These are phyloP conservation scores for Cinnamomum chago DNA, from an alignment of 164 flowering plant genomes.

Conservation along the genomic window DNA sequence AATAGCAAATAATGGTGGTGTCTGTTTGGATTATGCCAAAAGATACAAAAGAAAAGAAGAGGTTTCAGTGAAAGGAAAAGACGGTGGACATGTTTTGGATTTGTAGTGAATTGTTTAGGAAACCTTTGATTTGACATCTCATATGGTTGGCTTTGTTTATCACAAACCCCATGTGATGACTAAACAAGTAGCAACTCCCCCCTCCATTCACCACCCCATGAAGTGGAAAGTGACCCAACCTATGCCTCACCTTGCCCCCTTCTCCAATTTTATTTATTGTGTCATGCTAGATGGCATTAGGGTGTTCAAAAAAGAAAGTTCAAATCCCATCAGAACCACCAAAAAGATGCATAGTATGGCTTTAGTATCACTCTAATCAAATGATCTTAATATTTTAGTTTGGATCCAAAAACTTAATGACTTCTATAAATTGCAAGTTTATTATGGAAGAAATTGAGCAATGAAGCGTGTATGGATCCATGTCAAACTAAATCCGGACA, in stretches of 20 bases:
- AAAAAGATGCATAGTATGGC: no score
- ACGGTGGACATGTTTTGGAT: constrained; percentile 28
- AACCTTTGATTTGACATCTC: constrained; percentile 36
- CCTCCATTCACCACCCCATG: constrained; percentile 11
- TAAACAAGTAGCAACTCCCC: constrained; percentile 22
- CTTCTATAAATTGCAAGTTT: no score
- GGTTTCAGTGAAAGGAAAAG: constrained; percentile 1
- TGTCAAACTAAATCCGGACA: no score
- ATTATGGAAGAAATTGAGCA: no score
- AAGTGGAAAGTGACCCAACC: constrained; percentile 28
- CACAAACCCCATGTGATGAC: constrained; percentile 30
- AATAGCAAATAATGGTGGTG: neutral
- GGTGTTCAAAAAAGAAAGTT: no score
- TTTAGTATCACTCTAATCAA: no score
- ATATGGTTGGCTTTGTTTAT: constrained; percentile 21
- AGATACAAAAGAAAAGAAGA: neutral
- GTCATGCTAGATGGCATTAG: no score
- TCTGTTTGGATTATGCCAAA: neutral
- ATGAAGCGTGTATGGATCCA: no score
- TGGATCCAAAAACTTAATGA: no score
- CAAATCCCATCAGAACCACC: no score
- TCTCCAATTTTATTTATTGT: neutral
- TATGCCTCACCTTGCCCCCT: neutral
- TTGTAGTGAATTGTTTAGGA: constrained; percentile 30
- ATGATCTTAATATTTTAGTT: no score